Percentiles rank a stretch among this genome's conserved stretches.
Conservation (phyloP, 2,329 filamentous ascomycete species). For the Ceratocystiopsis sp. region DNA sequence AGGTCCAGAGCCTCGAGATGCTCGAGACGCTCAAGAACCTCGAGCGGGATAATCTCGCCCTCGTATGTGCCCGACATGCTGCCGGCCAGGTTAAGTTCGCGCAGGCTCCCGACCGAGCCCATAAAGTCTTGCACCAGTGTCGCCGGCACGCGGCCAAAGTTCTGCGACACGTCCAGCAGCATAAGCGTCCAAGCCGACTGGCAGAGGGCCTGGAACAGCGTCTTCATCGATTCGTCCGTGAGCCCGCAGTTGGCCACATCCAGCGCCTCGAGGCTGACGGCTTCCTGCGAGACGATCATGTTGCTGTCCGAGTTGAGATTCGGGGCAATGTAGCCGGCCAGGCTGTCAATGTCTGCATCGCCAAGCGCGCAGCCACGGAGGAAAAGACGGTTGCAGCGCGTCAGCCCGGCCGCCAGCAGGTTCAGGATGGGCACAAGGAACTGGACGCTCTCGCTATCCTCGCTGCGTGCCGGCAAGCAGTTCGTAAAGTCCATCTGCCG, state of each 20-base stretch:
- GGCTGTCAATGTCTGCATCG: constrained; percentile 27
- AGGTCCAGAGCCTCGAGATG: constrained; percentile 36
- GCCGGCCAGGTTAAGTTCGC: constrained; percentile 31
- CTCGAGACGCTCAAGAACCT: constrained; percentile 23
- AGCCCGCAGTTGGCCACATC: constrained; percentile 35
- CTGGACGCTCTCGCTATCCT: constrained; percentile 10
- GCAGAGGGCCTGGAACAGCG: constrained; percentile 29
- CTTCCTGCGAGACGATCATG: background rate
- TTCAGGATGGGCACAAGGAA: constrained; percentile 25
- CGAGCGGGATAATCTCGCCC: constrained; percentile 28
- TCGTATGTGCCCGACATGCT: constrained; percentile 29
- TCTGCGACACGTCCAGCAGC: constrained; percentile 33
- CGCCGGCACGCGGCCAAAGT: constrained; percentile 32
- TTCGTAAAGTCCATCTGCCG: constrained; percentile 36
- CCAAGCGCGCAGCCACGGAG: constrained; percentile 33
- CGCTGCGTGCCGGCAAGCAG: constrained; percentile 10
- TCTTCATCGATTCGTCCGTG: constrained; percentile 28
- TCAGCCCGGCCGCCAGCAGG: constrained; percentile 24
- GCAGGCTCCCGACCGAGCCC: constrained; percentile 25
- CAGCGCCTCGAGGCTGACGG: constrained; percentile 26
- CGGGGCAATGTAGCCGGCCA: constrained; percentile 13
- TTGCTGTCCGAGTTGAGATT: too few species aligned
- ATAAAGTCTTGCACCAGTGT: constrained; percentile 27
- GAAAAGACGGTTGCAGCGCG: constrained; percentile 33
- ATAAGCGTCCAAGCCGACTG: constrained; percentile 21